phyloP scores from a whole-genome alignment of 306 rosid species.

The Senna tora region DNA sequence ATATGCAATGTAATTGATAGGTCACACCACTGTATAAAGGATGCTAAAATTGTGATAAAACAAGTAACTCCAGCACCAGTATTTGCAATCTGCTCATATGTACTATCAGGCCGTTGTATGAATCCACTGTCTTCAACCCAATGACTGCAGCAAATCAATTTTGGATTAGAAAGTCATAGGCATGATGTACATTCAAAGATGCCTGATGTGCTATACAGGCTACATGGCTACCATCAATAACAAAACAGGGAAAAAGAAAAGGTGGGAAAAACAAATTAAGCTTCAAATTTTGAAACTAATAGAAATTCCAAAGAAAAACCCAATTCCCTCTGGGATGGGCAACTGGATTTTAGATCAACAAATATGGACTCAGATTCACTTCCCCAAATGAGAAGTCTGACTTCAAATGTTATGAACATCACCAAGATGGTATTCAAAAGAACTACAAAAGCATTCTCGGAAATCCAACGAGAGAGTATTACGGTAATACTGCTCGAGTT shows the following conservation, averaged over 20 bases:
- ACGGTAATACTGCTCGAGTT: conserved; percentile 2
- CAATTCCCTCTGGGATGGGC: too few relatives aligned
- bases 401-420: background rate
- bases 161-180: conserved; percentile 23
- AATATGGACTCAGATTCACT: background rate
- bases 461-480: background rate
- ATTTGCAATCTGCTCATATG: conserved; percentile 35
- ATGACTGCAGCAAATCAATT: conserved; percentile 43
- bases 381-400: background rate
- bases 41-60: background rate
- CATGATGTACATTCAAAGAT: background rate
- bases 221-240: background rate
- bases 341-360: background rate
- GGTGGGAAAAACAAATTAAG: background rate
- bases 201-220: background rate
- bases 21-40: conserved; percentile 15
- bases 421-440: background rate
- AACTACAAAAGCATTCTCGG: background rate
- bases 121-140: background rate
- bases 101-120: conserved; percentile 24
- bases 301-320: background rate
- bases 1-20: background rate
- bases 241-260: too few relatives aligned
- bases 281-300: background rate
- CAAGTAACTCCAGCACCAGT: conserved; percentile 30